phyloP scores from a whole-genome alignment of 148 eudicot genomes.

The Nepenthes gracilis region DNA sequence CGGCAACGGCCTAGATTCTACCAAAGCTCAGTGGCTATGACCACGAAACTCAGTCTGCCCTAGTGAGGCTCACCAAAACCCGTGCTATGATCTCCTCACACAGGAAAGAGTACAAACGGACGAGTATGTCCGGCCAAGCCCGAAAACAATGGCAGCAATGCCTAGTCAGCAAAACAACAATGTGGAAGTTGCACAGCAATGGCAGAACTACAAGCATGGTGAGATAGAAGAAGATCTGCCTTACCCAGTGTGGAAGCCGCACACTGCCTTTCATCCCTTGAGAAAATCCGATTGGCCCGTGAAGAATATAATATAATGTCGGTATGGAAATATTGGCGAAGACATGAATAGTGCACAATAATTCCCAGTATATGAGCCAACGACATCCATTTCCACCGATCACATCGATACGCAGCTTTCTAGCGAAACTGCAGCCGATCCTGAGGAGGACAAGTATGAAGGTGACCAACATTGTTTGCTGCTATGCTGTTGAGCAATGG shows the following conservation, averaged over 20 bases:
- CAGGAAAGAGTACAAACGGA: too few species aligned
- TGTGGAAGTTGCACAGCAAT: slow-evolving; percentile 24
- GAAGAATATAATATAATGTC: slow-evolving; percentile 31
- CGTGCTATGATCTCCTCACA: too few species aligned
- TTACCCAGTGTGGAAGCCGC: slow-evolving; percentile 45
- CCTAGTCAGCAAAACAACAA: too few species aligned
- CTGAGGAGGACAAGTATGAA: slow-evolving; percentile 62
- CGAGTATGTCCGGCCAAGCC: too few species aligned
- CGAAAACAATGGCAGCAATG: too few species aligned
- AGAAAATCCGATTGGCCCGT: slow-evolving; percentile 46
- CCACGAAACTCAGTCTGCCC: too few species aligned
- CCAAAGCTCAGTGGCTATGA: too few species aligned
- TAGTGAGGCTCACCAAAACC: too few species aligned
- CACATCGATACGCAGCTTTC: slow-evolving; percentile 77
- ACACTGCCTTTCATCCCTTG: slow-evolving; percentile 11
- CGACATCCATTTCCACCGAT: slow-evolving; percentile 72
- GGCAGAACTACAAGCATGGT: slow-evolving; percentile 41
- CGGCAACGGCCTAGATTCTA: too few species aligned
- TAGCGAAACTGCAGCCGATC: slow-evolving; percentile 49
- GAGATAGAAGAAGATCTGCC: slow-evolving; percentile 36
- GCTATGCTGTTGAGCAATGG: slow-evolving; percentile 40
- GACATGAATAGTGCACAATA: slow-evolving; percentile 55
- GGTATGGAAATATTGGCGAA: slow-evolving; percentile 39
- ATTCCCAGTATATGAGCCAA: slow-evolving; percentile 78
- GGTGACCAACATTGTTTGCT: slow-evolving; percentile 76